Percentiles rank a stretch among this genome's conserved stretches.
Evolutionary conservation across 805 yeast species (phyloP).

Genomic region (Wickerhamiella vanderwaltii): DNA sequence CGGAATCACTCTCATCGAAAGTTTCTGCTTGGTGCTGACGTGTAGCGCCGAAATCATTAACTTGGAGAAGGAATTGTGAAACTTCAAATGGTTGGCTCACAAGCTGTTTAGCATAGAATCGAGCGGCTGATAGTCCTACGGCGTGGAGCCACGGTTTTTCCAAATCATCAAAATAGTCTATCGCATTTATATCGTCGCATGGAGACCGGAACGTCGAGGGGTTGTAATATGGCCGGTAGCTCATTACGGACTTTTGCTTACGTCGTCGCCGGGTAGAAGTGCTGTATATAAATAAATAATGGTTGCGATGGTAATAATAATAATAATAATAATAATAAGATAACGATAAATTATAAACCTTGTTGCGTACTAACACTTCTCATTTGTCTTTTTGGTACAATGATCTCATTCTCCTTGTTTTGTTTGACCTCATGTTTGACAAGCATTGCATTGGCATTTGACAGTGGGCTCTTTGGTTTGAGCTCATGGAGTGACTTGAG

Average conservation of each 20-base stretch:
- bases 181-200: conserved; percentile 25
- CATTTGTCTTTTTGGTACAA: conserved; percentile 21
- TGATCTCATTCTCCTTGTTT: conserved; percentile 18
- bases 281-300: not conserved
- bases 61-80: conserved; percentile 63
- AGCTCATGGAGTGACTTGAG: conserved; percentile 18
- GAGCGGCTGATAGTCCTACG: conserved; percentile 47
- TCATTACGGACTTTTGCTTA: too few species aligned
- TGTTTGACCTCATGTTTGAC: conserved; percentile 10
- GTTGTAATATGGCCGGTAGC: conserved; percentile 52
- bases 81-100: conserved; percentile 84
- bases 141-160: conserved; percentile 43
- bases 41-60: conserved; percentile 36
- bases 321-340: too few species aligned
- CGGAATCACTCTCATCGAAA: conserved; percentile 16
- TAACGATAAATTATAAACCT: not conserved
- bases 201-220: conserved; percentile 47
- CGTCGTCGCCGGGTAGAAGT: too few species aligned
- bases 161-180: conserved; percentile 25
- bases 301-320: not conserved
- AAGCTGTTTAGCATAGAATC: conserved; percentile 56
- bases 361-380: conserved; percentile 19
- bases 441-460: conserved; percentile 16
- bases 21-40: conserved; percentile 12
- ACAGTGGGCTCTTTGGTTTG: conserved; percentile 15